Evolutionary conservation across 306 rosid species (phyloP), one percentile per base, ranked within the genome.

Genomic region (Acacia crassicarpa): DNA sequence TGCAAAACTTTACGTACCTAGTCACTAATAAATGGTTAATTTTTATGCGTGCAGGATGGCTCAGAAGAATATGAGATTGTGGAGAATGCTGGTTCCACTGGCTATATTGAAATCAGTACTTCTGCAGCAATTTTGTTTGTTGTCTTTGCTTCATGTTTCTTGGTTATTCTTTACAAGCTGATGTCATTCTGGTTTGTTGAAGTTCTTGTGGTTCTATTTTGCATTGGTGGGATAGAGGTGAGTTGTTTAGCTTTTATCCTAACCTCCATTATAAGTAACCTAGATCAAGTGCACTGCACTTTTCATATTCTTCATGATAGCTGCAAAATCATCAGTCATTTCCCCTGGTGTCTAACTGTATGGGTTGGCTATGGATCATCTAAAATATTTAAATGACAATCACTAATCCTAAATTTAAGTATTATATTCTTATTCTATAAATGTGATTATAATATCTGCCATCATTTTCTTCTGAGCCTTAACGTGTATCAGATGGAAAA

Each of bases 151-250:
- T 95, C 99, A 25, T 89, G 99, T 85, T 95, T 95, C 90, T 83
- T 95, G 91, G 84, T 93, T 78, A 92, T 95, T 97, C 89, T 95
- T 53, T 95, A 95, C 90, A 91, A 92, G 79, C 94, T 95, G 43
- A 95, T 95, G 99, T 92, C 99, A 40, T 82, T 72, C 79, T 89
- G 93, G 97, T 95, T 95, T 81, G 81, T 95, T 63, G 98, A 95
- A 89, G 84, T 95, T 83, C 88, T 95, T 80, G 99, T 92, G 94
- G 92, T 95, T 86, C 90, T 95, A 40, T 95, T 95, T 85, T 89
- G 92, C 91, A 90, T 95, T 77, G 99, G 99, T 1, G 99, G 99
- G 67, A 85, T 91, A 68, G 99, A 95, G 98, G 99, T 91, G 81
- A 66, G 92, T 70, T 81, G 81, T 56, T 25, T 17, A 53, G 61